Evolutionary conservation across 768 basidiomycete species (phyloP).

Genomic region (Collybia sordida): DNA sequence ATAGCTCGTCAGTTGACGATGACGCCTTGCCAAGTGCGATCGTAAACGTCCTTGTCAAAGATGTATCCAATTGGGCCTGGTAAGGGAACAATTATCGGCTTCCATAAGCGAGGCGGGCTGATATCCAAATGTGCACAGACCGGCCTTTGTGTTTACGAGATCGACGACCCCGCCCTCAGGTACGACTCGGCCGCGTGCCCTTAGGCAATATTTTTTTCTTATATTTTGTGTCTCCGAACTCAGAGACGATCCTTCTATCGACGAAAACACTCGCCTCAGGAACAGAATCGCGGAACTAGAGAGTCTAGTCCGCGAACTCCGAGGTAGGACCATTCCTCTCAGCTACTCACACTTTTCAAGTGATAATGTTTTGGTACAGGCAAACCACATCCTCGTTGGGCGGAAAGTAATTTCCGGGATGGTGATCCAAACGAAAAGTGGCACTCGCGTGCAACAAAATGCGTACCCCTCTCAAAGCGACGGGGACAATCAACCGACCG

Average conservation of each 20-base stretch:
- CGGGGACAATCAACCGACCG: conserved; percentile 34
- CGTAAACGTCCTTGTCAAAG: conserved; percentile 88
- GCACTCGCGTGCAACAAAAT: conserved; percentile 82
- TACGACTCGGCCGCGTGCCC: conserved; percentile 25
- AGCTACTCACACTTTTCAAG: conserved; percentile 7
- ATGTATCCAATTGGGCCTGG: conserved; percentile 87
- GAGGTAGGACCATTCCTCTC: conserved; percentile 45
- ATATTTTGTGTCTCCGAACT: conserved; percentile 2
- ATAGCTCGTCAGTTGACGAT: conserved; percentile 10
- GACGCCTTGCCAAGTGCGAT: conserved; percentile 64
- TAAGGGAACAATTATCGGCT: conserved; percentile 29
- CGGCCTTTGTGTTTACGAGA: conserved; percentile 92
- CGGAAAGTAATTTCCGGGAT: conserved; percentile 74
- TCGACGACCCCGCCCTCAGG: conserved; percentile 86
- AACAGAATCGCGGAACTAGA: conserved; percentile 92
- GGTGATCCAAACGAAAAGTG: conserved; percentile 83
- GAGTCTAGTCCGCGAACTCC: conserved; percentile 84
- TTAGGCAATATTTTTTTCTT: not conserved
- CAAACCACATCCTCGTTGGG: conserved; percentile 88
- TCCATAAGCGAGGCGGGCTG: conserved; percentile 1
- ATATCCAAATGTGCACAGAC: conserved; percentile 49
- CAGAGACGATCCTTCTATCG: conserved; percentile 86
- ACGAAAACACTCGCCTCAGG: conserved; percentile 82
- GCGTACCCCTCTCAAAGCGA: conserved; percentile 45
- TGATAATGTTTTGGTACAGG: conserved; percentile 38